These are phyloP conservation scores for Ramularia collo-cygni DNA, from an alignment of 2,329 filamentous ascomycete species.

Conservation along the genomic window DNA sequence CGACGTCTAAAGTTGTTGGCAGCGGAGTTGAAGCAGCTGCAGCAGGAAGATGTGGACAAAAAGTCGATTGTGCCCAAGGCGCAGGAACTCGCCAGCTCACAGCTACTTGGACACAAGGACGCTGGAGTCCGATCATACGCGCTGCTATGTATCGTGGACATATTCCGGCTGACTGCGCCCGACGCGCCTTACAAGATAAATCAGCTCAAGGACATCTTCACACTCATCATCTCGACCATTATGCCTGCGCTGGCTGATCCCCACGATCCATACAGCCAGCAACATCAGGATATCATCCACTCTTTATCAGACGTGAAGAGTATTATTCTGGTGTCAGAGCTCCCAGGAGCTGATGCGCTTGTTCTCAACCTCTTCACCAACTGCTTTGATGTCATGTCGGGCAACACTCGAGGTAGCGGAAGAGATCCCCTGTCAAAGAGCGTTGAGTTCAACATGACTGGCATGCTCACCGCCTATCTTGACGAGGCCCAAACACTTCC, in stretches of 20 bases:
- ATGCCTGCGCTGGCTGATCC: conserved; percentile 81
- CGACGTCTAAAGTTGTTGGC: conserved; percentile 72
- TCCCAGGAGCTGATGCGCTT: conserved; percentile 73
- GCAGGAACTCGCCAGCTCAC: conserved; percentile 73
- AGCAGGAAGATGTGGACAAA: conserved; percentile 78
- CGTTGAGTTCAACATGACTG: conserved; percentile 86
- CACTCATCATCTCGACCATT: conserved; percentile 74
- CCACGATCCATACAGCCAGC: conserved; percentile 80
- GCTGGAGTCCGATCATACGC: conserved; percentile 85
- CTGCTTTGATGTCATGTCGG: conserved; percentile 87
- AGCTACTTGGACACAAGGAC: conserved; percentile 85
- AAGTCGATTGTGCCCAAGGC: conserved; percentile 79
- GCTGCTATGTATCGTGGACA: conserved; percentile 84
- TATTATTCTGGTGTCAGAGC: conserved; percentile 82
- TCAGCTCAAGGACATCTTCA: conserved; percentile 95
- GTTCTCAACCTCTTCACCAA: conserved; percentile 75
- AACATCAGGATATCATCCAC: conserved; percentile 84
- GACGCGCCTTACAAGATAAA: conserved; percentile 87
- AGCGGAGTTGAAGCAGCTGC: conserved; percentile 75
- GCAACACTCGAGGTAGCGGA: conserved; percentile 63
- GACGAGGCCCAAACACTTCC: conserved; percentile 78
- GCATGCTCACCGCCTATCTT: conserved; percentile 74
- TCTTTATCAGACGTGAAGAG: conserved; percentile 92
- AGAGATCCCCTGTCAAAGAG: conserved; percentile 86
- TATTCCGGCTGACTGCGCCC: conserved; percentile 85